Conservation (phyloP, 176 grass and related monocot species). For the Ensete ventricosum region DNA sequence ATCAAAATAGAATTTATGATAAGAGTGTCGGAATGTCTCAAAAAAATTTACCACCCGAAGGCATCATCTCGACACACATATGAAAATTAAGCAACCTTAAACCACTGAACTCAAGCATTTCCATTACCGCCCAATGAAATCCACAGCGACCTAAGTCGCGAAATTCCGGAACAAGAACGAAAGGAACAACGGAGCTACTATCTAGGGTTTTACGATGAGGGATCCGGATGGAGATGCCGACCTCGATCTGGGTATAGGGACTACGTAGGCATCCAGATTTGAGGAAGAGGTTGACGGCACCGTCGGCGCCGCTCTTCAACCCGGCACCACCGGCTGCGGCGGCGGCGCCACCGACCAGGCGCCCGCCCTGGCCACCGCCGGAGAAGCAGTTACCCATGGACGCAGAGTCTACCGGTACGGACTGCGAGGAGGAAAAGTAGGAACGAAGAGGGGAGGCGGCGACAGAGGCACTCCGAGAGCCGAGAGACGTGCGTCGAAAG, state of each 20-base stretch:
- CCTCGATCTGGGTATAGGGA: conserved; percentile 88
- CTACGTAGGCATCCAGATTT: conserved; percentile 50
- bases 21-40: background rate
- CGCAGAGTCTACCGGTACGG: background rate
- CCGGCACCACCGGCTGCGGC: background rate
- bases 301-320: conserved; percentile 13
- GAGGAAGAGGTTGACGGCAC: conserved; percentile 62
- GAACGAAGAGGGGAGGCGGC: background rate
- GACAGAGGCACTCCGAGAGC: background rate
- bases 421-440: background rate
- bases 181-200: background rate
- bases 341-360: conserved; percentile 24
- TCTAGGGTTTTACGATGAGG: background rate
- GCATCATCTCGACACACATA: background rate
- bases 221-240: conserved; percentile 13
- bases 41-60: background rate
- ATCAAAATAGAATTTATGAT: background rate
- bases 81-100: background rate
- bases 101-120: background rate
- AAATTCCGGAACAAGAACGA: background rate
- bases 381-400: conserved; percentile 93
- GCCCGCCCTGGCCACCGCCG: conserved; percentile 51
- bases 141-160: background rate
- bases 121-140: background rate
- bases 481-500: background rate